Evolutionary conservation across 257 asterid species (phyloP), one percentile per base, ranked within the genome.

Genomic region (Plantago major): DNA sequence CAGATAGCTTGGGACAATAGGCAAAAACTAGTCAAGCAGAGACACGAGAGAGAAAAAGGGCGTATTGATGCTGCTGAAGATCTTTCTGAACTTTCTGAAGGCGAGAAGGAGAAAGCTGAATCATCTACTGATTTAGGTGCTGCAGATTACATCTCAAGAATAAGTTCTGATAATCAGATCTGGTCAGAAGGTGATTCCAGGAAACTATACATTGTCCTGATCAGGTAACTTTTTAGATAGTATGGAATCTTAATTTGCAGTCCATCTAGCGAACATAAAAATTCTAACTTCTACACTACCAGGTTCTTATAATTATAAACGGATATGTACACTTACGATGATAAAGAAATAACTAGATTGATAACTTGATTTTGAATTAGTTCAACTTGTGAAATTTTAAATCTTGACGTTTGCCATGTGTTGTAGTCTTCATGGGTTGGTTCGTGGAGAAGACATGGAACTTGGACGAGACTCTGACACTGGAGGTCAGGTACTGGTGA

Each of bases 401-500:
- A 55, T 55, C 56, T 52, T 47, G 59, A 63, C 67, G 54, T 71
- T 70, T 67, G 50, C 30, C 5, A 12, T 73, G 48, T 45, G 12
- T 14, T 45, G 81, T 60, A 86, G 95, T 79, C 77, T 79, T 60
- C 95, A 86, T 6, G 91, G 92, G 49, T 76, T 83, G 87, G 79
- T 84, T 65, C 84, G 92, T 11, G 92, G 92, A 64, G 87, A 84
- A 74, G 76, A 83, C 80, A 77, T 86, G 95, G 89, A 86, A 73
- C 92, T 81, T 42, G 89, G 92, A 65, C 78, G 89, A 45, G 92
- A 86, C 71, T 79, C 89, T 46, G 95, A 83, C 73, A 81, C 95
- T 6, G 92, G 92, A 67, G 92, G 95, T 47, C 89, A 83, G 87
- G 40, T 33, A 33, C 40, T 33, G 8, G 40, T 33, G 40, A 33